phyloP scores from a whole-genome alignment of 306 rosid genomes.

The Sicyos baderoa region DNA sequence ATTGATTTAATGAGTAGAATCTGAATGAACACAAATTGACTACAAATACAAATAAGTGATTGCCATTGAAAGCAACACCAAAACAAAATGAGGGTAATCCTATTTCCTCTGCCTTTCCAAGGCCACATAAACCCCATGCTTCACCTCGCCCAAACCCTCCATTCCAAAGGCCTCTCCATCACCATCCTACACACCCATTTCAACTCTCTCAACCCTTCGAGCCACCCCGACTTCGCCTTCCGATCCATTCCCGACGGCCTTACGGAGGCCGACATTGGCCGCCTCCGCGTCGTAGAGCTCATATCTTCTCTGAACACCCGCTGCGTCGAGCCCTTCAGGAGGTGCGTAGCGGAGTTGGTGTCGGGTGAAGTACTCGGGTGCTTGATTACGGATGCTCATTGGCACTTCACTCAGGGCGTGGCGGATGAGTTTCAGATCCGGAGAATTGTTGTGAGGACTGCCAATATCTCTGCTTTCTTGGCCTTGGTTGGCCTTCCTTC shows the following conservation, averaged over 20 bases:
- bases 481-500: conserved; percentile 27
- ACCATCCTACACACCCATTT: conserved; percentile 23
- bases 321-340: conserved; percentile 23
- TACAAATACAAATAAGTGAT: too few relatives aligned
- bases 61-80: background rate
- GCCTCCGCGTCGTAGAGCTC: background rate
- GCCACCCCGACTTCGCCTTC: conserved; percentile 21
- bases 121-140: conserved; percentile 31
- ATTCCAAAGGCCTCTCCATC: conserved; percentile 28
- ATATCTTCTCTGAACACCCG: conserved; percentile 9
- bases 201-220: conserved; percentile 23
- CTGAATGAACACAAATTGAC: too few relatives aligned
- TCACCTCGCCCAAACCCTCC: conserved; percentile 22
- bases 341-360: conserved; percentile 26
- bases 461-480: conserved; percentile 20
- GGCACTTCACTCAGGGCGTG: conserved; percentile 30
- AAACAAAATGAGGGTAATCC: background rate
- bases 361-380: too few relatives aligned
- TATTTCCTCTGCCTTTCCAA: conserved; percentile 23
- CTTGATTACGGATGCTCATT: conserved; percentile 36
- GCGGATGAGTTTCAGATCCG: conserved; percentile 33
- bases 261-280: background rate
- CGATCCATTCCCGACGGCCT: conserved; percentile 12
- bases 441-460: conserved; percentile 31
- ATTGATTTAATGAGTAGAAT: too few relatives aligned